phyloP scores from a whole-genome alignment of 139 green algal genomes.

The Tetratostichococcus sp. region DNA sequence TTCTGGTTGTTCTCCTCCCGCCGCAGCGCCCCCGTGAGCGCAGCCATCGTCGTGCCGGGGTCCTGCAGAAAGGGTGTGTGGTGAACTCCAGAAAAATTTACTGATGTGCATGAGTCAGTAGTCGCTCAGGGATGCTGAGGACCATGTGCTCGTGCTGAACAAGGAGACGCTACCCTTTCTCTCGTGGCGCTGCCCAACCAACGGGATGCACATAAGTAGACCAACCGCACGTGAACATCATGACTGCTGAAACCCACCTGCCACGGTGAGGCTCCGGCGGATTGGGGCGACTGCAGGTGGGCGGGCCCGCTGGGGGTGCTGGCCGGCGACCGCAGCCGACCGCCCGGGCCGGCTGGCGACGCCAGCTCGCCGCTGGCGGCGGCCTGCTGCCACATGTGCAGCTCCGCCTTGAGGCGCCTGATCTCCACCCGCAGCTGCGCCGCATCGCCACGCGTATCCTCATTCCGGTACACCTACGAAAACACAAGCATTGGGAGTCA shows the following conservation, averaged over 20 bases:
- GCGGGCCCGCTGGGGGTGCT: background rate
- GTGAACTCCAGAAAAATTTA: no score
- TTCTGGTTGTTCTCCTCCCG: constrained; percentile 31
- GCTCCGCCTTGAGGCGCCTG: constrained; percentile 39
- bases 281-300: background rate
- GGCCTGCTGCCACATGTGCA: constrained; percentile 14
- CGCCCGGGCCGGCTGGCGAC: background rate
- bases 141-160: no score
- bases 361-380: background rate
- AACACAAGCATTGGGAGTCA: no score
- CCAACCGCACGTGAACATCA: no score
- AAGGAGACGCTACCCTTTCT: no score
- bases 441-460: constrained; percentile 56
- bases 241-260: background rate
- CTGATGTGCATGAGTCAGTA: no score
- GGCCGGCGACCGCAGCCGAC: background rate
- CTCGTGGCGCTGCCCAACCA: no score
- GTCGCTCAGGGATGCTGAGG: no score
- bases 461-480: constrained; percentile 30
- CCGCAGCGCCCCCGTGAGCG: constrained; percentile 36
- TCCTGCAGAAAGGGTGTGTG: background rate
- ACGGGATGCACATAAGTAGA: no score
- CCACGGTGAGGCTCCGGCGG: background rate
- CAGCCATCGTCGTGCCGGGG: background rate
- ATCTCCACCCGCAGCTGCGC: constrained; percentile 55